These are phyloP conservation scores for Linnemannia hyalina DNA, from an alignment of 192 early-diverging fungal species.

Conservation along the genomic window DNA sequence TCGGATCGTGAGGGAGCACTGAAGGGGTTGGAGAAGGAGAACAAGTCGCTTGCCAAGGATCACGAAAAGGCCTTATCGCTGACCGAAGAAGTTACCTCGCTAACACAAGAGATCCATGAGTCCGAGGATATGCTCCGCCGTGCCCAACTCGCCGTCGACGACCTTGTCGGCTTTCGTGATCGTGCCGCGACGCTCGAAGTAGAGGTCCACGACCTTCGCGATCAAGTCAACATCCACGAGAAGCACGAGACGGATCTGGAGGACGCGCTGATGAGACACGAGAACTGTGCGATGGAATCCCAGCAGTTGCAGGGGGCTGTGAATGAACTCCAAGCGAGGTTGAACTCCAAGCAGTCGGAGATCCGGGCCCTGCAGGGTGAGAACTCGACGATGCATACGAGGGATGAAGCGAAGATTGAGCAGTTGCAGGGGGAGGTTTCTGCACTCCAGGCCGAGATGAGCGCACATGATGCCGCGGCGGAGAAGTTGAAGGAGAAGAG, in stretches of 20 bases:
- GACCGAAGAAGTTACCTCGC: neutral
- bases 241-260: slow-evolving; percentile 31
- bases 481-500: slow-evolving; percentile 15
- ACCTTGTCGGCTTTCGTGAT: slow-evolving; percentile 12
- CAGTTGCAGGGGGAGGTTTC: neutral
- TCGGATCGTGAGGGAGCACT: neutral
- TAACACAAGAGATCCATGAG: slow-evolving; percentile 13
- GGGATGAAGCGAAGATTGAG: neutral
- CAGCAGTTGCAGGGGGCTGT: slow-evolving; percentile 13
- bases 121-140: slow-evolving; percentile 1
- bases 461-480: neutral
- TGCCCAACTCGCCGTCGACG: slow-evolving; percentile 18
- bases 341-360: slow-evolving; percentile 18
- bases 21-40: slow-evolving; percentile 3
- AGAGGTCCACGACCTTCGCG: slow-evolving; percentile 17
- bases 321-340: neutral
- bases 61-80: neutral
- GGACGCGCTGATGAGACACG: slow-evolving; percentile 21
- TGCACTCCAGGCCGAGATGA: neutral
- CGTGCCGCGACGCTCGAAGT: slow-evolving; percentile 5
- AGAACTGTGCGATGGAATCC: slow-evolving; percentile 11
- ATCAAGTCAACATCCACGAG: slow-evolving; percentile 16
- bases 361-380: neutral
- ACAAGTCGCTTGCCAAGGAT: slow-evolving; percentile 10
- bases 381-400: neutral